A percentile compares a stretch with the other conserved stretches of the same genome.
phyloP scores from a whole-genome alignment of 441 rosid species.

The Jatropha podagrica region DNA sequence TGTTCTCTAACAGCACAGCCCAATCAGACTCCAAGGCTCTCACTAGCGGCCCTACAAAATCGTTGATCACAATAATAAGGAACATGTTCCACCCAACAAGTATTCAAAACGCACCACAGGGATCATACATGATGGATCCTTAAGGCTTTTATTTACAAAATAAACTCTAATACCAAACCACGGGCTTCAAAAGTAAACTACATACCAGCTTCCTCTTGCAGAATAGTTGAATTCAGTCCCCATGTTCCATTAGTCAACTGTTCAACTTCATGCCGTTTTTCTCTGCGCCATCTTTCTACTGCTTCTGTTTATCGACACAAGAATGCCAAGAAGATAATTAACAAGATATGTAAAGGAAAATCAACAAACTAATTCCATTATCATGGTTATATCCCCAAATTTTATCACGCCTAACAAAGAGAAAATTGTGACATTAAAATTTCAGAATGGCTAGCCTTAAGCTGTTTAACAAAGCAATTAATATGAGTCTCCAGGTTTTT shows the following conservation, averaged over 20 bases:
- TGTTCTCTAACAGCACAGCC: slow-evolving; percentile 72
- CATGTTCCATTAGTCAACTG: slow-evolving; percentile 42
- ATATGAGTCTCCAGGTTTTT: neutral
- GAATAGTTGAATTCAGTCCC: slow-evolving; percentile 47
- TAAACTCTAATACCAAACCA: slow-evolving; percentile 15
- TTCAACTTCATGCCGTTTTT: slow-evolving; percentile 69
- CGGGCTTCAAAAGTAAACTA: slow-evolving; percentile 13
- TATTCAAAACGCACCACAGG: slow-evolving; percentile 3
- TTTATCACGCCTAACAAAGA: neutral
- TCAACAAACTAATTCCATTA: neutral
- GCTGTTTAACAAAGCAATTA: neutral
- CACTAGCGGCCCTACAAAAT: slow-evolving; percentile 52
- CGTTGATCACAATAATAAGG: slow-evolving; percentile 16
- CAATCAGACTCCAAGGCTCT: slow-evolving; percentile 82
- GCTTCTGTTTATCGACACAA: slow-evolving; percentile 55
- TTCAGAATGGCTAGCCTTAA: neutral
- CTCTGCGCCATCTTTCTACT: slow-evolving; percentile 88
- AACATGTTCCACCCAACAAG: slow-evolving; percentile 11
- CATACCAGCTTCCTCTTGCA: slow-evolving; percentile 80
- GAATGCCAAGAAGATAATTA: neutral
- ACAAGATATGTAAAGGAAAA: neutral
- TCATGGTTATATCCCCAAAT: neutral
- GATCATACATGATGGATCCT: slow-evolving; percentile 5
- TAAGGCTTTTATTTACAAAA: slow-evolving; percentile 16
- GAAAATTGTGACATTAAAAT: neutral